Evolutionary conservation across 2,329 filamentous ascomycete species (phyloP).

Genomic region (Paraphoma sp.): DNA sequence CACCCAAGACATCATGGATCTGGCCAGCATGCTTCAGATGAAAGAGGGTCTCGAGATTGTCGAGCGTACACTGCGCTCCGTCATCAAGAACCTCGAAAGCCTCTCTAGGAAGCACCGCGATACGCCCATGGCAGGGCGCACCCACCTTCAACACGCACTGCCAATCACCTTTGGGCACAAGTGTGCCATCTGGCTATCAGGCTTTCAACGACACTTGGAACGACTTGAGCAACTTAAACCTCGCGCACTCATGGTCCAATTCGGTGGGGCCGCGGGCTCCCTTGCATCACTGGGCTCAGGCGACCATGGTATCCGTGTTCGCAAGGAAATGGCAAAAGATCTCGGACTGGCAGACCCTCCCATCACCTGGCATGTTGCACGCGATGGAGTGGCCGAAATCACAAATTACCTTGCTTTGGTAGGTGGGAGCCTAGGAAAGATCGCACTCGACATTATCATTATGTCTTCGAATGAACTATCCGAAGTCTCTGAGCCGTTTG

Average conservation of each 20-base stretch:
- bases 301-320: conserved; percentile 57
- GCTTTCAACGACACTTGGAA: conserved; percentile 57
- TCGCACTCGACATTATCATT: conserved; percentile 63
- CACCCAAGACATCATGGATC: conserved; percentile 67
- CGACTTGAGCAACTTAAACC: conserved; percentile 56
- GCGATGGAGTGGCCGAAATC: conserved; percentile 62
- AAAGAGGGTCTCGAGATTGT: conserved; percentile 58
- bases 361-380: conserved; percentile 65
- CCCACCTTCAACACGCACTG: conserved; percentile 64
- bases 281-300: conserved; percentile 59
- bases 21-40: conserved; percentile 61
- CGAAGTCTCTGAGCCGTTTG: conserved; percentile 61
- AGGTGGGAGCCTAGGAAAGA: conserved; percentile 61
- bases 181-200: conserved; percentile 61
- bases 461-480: conserved; percentile 65
- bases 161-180: conserved; percentile 66
- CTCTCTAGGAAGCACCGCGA: conserved; percentile 57
- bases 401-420: conserved; percentile 61
- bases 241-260: conserved; percentile 60
- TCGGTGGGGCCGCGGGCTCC: conserved; percentile 63
- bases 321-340: conserved; percentile 57
- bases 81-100: conserved; percentile 52
- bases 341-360: conserved; percentile 57
- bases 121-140: conserved; percentile 64
- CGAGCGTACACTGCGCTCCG: conserved; percentile 51